A percentile compares a stretch with the other conserved stretches of the same genome.
phyloP scores from a whole-genome alignment of 1,139 yeast genomes.

The Blastobotrys malaysiensis region DNA sequence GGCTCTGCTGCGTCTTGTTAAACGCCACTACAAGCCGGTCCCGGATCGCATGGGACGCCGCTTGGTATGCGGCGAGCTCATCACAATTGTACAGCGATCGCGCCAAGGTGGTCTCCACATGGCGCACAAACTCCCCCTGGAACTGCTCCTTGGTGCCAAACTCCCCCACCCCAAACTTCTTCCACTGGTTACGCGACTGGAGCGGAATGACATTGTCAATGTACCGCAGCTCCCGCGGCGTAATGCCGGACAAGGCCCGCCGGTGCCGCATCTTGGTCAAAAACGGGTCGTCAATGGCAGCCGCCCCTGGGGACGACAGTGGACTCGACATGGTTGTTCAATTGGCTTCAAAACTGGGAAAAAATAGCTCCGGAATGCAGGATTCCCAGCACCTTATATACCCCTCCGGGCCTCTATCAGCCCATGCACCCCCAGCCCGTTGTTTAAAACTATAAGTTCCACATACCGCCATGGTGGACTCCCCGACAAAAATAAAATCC shows the following conservation, averaged over 20 bases:
- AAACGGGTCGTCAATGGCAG: slow-evolving; percentile 16
- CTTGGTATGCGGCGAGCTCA: slow-evolving; percentile 87
- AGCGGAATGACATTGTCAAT: slow-evolving; percentile 80
- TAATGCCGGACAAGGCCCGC: slow-evolving; percentile 83
- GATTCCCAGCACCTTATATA: too few relatives aligned
- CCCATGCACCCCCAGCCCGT: not conserved
- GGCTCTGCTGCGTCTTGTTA: slow-evolving; percentile 90
- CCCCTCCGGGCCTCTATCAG: not conserved
- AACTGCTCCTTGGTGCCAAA: slow-evolving; percentile 54
- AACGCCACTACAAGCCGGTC: slow-evolving; percentile 80
- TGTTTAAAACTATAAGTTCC: not conserved
- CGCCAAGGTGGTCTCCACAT: slow-evolving; percentile 86
- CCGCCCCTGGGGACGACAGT: slow-evolving; percentile 10
- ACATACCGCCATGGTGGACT: too few relatives aligned
- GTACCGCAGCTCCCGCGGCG: slow-evolving; percentile 81
- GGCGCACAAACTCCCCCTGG: slow-evolving; percentile 67
- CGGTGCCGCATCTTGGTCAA: slow-evolving; percentile 26
- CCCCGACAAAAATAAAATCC: too few relatives aligned
- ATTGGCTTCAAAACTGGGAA: not conserved
- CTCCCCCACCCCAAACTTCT: slow-evolving; percentile 51
- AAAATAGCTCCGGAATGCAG: too few relatives aligned
- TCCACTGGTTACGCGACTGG: slow-evolving; percentile 72
- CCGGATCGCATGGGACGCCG: slow-evolving; percentile 71
- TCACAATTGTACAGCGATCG: slow-evolving; percentile 90
- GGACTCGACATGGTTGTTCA: slow-evolving; percentile 8